These are phyloP conservation scores for Calonectria leucothoes DNA, from an alignment of 2,329 filamentous ascomycete genomes.

Conservation along the genomic window DNA sequence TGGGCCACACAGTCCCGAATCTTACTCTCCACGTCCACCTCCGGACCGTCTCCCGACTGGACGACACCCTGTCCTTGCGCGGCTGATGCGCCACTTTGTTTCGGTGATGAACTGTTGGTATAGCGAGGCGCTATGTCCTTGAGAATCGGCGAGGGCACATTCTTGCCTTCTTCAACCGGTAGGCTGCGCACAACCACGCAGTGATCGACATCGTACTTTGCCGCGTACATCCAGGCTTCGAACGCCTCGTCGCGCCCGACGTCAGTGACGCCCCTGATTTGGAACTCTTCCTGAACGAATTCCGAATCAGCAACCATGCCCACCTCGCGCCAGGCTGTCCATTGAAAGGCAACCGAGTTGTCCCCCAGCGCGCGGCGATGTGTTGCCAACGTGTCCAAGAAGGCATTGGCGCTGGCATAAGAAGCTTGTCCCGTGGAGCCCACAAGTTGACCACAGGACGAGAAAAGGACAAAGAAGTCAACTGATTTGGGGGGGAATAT, in stretches of 20 bases:
- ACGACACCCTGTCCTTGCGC: too few relatives aligned
- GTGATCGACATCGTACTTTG: background rate
- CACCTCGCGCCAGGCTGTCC: background rate
- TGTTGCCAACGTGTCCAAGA: background rate
- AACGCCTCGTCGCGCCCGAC: background rate
- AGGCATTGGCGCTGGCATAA: background rate
- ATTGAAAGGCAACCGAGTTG: background rate
- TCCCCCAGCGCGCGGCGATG: background rate
- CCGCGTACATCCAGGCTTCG: background rate
- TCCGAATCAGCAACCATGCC: background rate
- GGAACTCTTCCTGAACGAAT: background rate
- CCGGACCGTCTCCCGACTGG: background rate
- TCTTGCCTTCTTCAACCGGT: background rate
- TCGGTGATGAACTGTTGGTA: background rate
- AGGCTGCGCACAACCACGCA: background rate
- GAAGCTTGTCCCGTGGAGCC: background rate
- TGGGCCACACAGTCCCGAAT: background rate
- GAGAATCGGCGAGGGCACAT: background rate
- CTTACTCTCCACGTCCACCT: background rate
- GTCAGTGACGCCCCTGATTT: background rate
- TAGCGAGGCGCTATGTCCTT: background rate
- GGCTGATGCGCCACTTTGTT: background rate
- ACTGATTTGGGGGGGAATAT: background rate
- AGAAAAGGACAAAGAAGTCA: background rate
- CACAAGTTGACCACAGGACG: background rate